Conservation (phyloP, 345 rosid species). For the Clausena lansium region DNA sequence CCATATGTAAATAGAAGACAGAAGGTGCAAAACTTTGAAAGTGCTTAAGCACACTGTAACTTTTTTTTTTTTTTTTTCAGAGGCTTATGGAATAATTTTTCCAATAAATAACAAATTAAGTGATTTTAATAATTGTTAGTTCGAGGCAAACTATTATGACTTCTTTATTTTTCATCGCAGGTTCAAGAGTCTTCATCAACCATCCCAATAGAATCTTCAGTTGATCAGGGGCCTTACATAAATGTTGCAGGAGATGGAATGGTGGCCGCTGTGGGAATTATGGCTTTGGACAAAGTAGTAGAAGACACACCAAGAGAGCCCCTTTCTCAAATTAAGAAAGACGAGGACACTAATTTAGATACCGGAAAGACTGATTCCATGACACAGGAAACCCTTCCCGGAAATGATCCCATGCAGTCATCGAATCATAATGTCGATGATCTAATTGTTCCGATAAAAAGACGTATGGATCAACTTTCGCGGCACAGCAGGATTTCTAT, state of each 20-base stretch:
- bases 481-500: constrained; percentile 30
- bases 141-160: neutral
- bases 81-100: neutral
- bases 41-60: neutral
- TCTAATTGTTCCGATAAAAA: constrained; percentile 21
- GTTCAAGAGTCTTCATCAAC: constrained; percentile 15
- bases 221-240: constrained; percentile 40
- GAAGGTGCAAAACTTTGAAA: constrained; percentile 7
- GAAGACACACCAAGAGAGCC: constrained; percentile 12
- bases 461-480: constrained; percentile 26
- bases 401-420: constrained; percentile 9
- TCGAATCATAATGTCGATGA: constrained; percentile 17
- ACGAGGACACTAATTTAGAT: constrained; percentile 10
- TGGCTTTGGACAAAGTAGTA: neutral
- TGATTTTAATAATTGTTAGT: neutral
- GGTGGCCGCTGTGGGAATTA: constrained; percentile 34
- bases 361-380: constrained; percentile 1
- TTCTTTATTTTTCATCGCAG: constrained; percentile 15
- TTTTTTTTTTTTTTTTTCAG: neutral
- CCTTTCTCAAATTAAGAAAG: neutral
- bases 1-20: constrained; percentile 20
- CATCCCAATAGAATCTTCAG: constrained; percentile 17
- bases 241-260: constrained; percentile 37
- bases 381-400: neutral
- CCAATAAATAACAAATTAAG: neutral